Conservation (phyloP, 2,329 filamentous ascomycete genomes). For the Bipolaris sorokiniana region DNA sequence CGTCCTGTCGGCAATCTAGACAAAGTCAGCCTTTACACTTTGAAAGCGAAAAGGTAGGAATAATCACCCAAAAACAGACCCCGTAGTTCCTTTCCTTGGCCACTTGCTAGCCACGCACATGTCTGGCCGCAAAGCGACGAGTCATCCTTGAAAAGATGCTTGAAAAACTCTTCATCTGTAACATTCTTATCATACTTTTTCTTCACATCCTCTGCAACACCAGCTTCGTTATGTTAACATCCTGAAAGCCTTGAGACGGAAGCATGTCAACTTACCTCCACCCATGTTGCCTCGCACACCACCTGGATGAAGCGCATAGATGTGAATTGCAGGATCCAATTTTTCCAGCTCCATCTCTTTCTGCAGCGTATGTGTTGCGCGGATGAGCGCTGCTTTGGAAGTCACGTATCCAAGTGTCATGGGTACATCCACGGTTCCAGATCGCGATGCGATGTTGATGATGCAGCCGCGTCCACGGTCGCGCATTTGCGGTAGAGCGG, state of each 20-base stretch:
- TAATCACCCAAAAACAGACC: constrained; percentile 36
- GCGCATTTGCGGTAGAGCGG: constrained; percentile 31
- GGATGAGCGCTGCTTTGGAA: constrained; percentile 37
- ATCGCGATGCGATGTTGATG: constrained; percentile 39
- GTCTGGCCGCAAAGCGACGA: constrained; percentile 40
- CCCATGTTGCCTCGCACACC: constrained; percentile 39
- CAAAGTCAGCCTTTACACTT: not conserved
- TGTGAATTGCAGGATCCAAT: constrained; percentile 35
- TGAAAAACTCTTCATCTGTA: constrained; percentile 33
- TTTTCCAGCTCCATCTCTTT: constrained; percentile 38
- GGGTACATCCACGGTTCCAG: constrained; percentile 40
- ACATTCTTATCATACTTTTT: constrained; percentile 40
- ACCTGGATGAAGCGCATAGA: constrained; percentile 42
- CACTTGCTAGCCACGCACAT: constrained; percentile 37
- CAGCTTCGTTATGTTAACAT: constrained; percentile 23
- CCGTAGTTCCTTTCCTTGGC: constrained; percentile 36
- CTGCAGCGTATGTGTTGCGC: constrained; percentile 41
- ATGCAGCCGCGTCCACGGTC: constrained; percentile 37
- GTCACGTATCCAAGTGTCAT: constrained; percentile 41
- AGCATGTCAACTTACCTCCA: constrained; percentile 26
- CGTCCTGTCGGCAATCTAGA: constrained; percentile 40
- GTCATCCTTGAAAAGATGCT: constrained; percentile 36
- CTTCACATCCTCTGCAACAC: constrained; percentile 29
- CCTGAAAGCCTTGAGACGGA: rapidly evolving
- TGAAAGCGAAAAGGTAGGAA: rapidly evolving